Base-by-base conservation (phyloP, 2,329 filamentous ascomycete species). In the Colletotrichum gigasporum region DNA sequence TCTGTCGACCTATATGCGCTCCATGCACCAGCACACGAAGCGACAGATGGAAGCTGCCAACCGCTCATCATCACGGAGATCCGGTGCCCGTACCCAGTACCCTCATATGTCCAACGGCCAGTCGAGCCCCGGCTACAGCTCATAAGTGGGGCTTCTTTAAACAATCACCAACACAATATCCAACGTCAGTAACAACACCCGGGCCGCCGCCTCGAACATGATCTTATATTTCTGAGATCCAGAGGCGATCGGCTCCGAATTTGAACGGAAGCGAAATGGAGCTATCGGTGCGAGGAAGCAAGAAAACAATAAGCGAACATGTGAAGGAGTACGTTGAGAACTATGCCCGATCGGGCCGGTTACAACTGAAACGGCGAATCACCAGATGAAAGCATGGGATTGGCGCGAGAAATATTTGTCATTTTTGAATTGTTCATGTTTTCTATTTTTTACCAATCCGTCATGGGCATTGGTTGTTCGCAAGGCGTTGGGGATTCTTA, bases 11-110 rank as follows among this genome's bases (percentile, higher is more conserved):
- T 91, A 91, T 69, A 78, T 87, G 12, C 83, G 82, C 64, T 85
- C 81, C 60, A 90, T 91, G 85, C 86, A 87, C 71, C 81, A 85
- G 57, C 87, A 90, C 77, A 90, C 88, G 66, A 88, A 87, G 79
- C 80, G 83, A 59, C 88, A 89, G 73, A 89, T 91, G 85, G 86
- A 90, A 66, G 80, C 80, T 7, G 81, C 82, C n/a, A 79, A 80
- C 11, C 79, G 81, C 4, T 80, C 81, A 10, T 80, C 83, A 1
- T 72, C 75, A 30, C 32, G 64, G 18, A 59, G 66, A 51, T 66
- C 65, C 18, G 62, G 54, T 45, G 52, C 59, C 52, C 52, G 63
- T 51, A 55, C 59, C 34, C 66, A 28, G 5, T 68, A 53, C 39
- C 63, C 67, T 39, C 63, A 63, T 32, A 69, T 70, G 63, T 70